A percentile compares a stretch with the other conserved stretches of the same genome.
Evolutionary conservation across 164 flowering plant genomes (phyloP).

Genomic region (Aristolochia fimbriata): DNA sequence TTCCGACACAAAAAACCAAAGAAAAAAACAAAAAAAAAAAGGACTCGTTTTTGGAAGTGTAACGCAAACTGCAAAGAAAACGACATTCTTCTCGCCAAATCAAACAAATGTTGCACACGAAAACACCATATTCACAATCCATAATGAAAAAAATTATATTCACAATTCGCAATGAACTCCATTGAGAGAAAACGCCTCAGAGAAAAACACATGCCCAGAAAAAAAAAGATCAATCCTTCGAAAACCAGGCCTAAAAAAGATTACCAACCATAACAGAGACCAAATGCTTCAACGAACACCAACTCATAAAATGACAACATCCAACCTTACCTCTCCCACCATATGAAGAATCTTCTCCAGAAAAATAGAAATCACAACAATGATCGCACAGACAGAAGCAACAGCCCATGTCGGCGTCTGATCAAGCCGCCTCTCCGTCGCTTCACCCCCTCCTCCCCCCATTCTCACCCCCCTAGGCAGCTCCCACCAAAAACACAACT

Average conservation of each 20-base stretch:
- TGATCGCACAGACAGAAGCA: constrained; percentile 55
- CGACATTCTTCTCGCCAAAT: too few species aligned
- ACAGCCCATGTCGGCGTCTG: constrained; percentile 96
- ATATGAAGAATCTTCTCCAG: constrained; percentile 66
- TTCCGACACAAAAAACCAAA: too few species aligned
- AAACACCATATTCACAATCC: neutral
- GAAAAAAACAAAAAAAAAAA: too few species aligned
- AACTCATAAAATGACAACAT: neutral
- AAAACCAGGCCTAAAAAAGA: too few species aligned
- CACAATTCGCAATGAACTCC: neutral
- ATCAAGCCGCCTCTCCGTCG: constrained; percentile 40
- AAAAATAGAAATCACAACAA: constrained; percentile 57
- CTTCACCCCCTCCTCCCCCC: constrained; percentile 29
- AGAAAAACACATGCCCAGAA: too few species aligned
- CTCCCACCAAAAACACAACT: too few species aligned
- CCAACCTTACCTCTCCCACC: constrained; percentile 47
- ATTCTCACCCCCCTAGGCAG: constrained; percentile 11
- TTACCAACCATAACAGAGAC: neutral
- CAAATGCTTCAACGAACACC: neutral
- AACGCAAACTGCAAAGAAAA: too few species aligned
- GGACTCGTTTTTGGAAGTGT: too few species aligned
- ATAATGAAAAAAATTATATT: neutral
- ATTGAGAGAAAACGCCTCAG: neutral
- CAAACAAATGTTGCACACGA: too few species aligned
- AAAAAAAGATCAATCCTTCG: too few species aligned